Base-by-base conservation (phyloP, 202 grass and related monocot species). In the Dendrocalamus latiflorus region DNA sequence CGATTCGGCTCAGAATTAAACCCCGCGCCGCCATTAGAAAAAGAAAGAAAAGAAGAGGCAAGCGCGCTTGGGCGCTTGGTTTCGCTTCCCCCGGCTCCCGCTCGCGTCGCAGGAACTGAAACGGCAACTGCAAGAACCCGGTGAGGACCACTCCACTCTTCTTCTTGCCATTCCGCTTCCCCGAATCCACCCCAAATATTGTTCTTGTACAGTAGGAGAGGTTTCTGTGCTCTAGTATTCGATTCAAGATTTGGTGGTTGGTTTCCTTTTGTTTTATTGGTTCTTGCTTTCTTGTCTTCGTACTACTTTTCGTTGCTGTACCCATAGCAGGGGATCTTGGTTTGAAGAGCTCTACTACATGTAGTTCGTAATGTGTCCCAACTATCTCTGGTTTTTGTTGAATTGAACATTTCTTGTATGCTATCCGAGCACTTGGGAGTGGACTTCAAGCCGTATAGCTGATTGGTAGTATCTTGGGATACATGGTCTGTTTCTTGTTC, bases 91-190 rank as follows among this genome's bases (percentile, higher is more conserved):
- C 11, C 9, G 4, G 51, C 58, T 55, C 59, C 87, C 36, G 62
- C 72, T 47, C 20, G 41, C 73, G 3, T 68, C 78, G 72, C 66
- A 50, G 77, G 65, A 67, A 34, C 53, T 12, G 39, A 58, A 28
- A 57, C 56, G 58, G 59, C 66, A 24, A 51, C 83, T 33, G 83
- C 71, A 22, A 21, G 26, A 49, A 38, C 72, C 17, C 4, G 83
- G 88, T 83, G 83, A 90, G 73, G 8, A 73, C 30, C 58, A 18
- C 16, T 50, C 66, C 25, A 24, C 24, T 38, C 30, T 15, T 1
- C 26, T 28, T 2, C 57, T 22, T 6, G 2, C 70, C 39, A 6
- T 68, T 65, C 60, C 37, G n/a, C 22, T 44, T 61, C 76, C 51
- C 26, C 17, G 0, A 63, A 47, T 16, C 45, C 43, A 51, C 4